Percentiles rank a stretch among this genome's conserved stretches.
Conservation (phyloP, 768 basidiomycete genomes). For the Pleurotus platypus region DNA sequence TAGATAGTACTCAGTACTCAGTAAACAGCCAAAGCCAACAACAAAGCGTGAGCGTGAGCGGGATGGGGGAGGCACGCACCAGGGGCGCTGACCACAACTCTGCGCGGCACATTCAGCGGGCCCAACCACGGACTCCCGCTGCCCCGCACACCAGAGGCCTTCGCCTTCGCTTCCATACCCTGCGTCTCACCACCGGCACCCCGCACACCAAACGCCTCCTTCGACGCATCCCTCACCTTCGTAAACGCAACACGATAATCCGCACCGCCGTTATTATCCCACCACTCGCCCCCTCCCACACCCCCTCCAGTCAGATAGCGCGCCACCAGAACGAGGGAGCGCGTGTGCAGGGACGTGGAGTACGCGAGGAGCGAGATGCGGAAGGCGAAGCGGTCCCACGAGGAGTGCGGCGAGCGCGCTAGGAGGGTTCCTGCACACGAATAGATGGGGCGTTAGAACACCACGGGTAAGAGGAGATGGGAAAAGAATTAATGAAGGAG, state of each 20-base stretch:
- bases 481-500: too few species aligned
- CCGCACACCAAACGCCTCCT: too few species aligned
- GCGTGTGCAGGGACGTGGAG: constrained; percentile 39
- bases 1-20: too few species aligned
- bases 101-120: constrained; percentile 11
- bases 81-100: constrained; percentile 26
- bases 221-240: too few species aligned
- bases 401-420: not conserved
- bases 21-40: too few species aligned
- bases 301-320: constrained; percentile 38
- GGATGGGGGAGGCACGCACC: constrained; percentile 18
- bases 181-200: too few species aligned
- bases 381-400: constrained; percentile 62
- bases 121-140: constrained; percentile 4
- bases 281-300: constrained; percentile 67
- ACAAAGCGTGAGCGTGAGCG: too few species aligned
- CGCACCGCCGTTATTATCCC: constrained; percentile 83
- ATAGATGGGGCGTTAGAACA: too few species aligned
- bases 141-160: too few species aligned
- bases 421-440: too few species aligned
- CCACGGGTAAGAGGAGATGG: too few species aligned
- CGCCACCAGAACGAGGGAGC: constrained; percentile 60
- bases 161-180: too few species aligned
- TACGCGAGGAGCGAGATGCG: constrained; percentile 72
- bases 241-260: constrained; percentile 80